These are phyloP conservation scores for Mortierella sp. DNA, from an alignment of 371 early-diverging fungal genomes.

Conservation along the genomic window DNA sequence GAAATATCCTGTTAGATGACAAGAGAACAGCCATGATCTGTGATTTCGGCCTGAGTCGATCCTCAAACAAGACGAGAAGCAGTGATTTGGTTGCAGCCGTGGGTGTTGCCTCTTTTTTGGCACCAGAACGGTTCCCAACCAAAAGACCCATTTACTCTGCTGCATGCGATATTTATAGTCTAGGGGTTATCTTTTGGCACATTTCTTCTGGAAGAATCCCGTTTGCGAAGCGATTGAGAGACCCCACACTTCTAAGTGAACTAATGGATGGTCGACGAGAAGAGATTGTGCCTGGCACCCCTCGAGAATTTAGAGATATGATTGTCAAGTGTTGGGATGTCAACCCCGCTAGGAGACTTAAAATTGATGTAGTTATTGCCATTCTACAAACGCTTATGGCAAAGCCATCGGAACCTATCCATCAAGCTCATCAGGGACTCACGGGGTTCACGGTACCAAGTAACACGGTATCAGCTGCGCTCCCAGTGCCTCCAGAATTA, in stretches of 20 bases:
- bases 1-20: slow-evolving; percentile 54
- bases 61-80: slow-evolving; percentile 28
- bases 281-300: slow-evolving; percentile 39
- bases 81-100: slow-evolving; percentile 35
- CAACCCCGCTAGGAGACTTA: slow-evolving; percentile 17
- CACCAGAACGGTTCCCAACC: slow-evolving; percentile 48
- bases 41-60: slow-evolving; percentile 52
- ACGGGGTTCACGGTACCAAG: slow-evolving; percentile 45
- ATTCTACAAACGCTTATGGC: slow-evolving; percentile 46
- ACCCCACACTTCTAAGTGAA: slow-evolving; percentile 28
- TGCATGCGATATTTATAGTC: slow-evolving; percentile 52
- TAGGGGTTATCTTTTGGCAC: slow-evolving; percentile 57
- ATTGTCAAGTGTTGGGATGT: slow-evolving; percentile 52
- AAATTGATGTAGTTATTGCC: slow-evolving; percentile 35
- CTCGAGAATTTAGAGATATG: slow-evolving; percentile 31
- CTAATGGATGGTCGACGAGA: slow-evolving; percentile 44
- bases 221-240: slow-evolving; percentile 37
- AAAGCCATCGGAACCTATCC: slow-evolving; percentile 25
- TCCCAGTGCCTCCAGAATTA: slow-evolving; percentile 51
- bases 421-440: slow-evolving; percentile 27
- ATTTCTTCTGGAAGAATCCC: slow-evolving; percentile 52
- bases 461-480: slow-evolving; percentile 30
- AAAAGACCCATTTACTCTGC: slow-evolving; percentile 49
- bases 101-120: slow-evolving; percentile 52
- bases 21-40: slow-evolving; percentile 54